Evolutionary conservation across 345 rosid genomes (phyloP), one percentile per base, ranked within the genome.

Genomic region (Gossypium longicalyx): DNA sequence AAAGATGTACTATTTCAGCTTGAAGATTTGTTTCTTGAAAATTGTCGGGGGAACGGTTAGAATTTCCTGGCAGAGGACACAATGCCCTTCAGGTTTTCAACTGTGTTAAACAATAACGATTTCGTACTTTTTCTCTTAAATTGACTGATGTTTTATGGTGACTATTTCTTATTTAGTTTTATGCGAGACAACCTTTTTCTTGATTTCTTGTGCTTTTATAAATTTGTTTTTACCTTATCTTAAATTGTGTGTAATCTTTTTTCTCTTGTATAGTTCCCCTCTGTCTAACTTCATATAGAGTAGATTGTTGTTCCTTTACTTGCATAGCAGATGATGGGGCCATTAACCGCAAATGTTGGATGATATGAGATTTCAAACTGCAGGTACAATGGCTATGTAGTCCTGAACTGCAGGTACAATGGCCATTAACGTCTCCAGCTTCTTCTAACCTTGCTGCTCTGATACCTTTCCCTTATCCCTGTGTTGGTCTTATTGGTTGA

Each of bases 1-100:
- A 86, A 80, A 59, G 45, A 27, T 82, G 84, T 82, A 81, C 70
- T 77, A 71, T 76, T 72, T 78, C 9, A 8, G 61, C 72, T 76
- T 20, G 54, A 43, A 58, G 65, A 56, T 67, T 74, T 74, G 76
- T 76, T 77, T 77, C 76, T 51, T 79, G 71, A 77, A 85, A 83
- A 64, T 63, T 76, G 76, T 74, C 69, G 80, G 80, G 80, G 83
- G 74, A 78, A 75, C 82, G 34, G 62, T 72, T 71, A 70, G 75
- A 71, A 71, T 80, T 82, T 80, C 77, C 80, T 62, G 70, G 77
- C 67, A 34, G 79, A 63, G 80, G 62, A 64, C 67, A 63, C 15
- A 51, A 25, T 67, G 70, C 67, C 68, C 62, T 73, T 56, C 68
- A 54, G 66, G 70, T 72, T 76, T 82, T 82, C 57, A 57, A 57